These are phyloP conservation scores for Carex myosuroides DNA, from an alignment of 176 grass and related monocot genomes.

Conservation along the genomic window DNA sequence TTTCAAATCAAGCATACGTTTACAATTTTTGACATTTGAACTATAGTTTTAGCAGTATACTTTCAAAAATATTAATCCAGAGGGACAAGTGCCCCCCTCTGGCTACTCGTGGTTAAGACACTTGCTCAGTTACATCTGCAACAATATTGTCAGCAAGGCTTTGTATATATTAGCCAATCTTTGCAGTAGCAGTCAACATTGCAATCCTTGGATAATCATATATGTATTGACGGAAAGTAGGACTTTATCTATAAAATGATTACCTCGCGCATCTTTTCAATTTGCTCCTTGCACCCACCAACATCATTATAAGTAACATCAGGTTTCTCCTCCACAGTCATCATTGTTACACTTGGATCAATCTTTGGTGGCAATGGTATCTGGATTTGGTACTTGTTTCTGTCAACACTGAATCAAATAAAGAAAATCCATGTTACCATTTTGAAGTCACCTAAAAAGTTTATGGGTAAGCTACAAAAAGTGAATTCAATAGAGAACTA, in stretches of 20 bases:
- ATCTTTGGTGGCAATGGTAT: slow-evolving; percentile 90
- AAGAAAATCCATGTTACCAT: slow-evolving; percentile 8
- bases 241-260: not conserved
- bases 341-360: slow-evolving; percentile 96
- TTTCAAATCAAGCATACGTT: no score
- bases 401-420: slow-evolving; percentile 59
- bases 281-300: slow-evolving; percentile 91
- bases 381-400: slow-evolving; percentile 92
- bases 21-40: no score
- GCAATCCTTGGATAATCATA: not conserved
- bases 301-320: slow-evolving; percentile 97
- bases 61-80: no score
- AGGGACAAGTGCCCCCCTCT: no score
- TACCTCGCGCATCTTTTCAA: slow-evolving; percentile 96
- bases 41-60: no score
- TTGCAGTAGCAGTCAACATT: not conserved
- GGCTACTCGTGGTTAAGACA: no score
- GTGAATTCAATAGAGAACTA: slow-evolving; percentile 1
- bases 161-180: not conserved
- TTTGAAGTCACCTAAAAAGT: not conserved
- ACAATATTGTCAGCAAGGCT: not conserved
- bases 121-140: not conserved
- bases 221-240: not conserved
- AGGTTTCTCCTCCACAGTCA: slow-evolving; percentile 96
- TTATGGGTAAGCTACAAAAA: not conserved